Evolutionary conservation across 345 rosid genomes (phyloP), one percentile per base, ranked within the genome.

Genomic region (Populus simonii): DNA sequence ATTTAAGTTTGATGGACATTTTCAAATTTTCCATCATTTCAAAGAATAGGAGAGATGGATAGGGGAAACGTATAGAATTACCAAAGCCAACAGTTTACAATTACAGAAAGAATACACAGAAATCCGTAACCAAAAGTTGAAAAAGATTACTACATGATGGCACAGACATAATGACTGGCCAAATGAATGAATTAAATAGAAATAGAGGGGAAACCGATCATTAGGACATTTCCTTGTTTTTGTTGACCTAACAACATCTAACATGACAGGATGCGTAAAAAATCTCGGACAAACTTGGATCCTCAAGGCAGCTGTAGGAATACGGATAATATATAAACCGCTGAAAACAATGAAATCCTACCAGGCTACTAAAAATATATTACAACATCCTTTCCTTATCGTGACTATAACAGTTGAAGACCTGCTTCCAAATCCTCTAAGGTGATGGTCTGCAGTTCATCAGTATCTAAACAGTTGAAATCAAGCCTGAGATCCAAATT

Each of bases 401-500:
- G 2, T n/a, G 67, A 22, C 22, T 22, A 80, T 72, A 93, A 73
- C 81, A 89, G 82, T 75, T 66, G 81, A 79, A 92, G 87, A 2
- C 97, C 93, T 0, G 88, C 94, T 83, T 89, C 86, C 70, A 96
- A 77, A 86, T 96, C 99, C 82, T 89, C 91, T 66, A 92, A 74
- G 57, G 85, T 89, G 78, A 96, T 85, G 9, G 97, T 91, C 15
- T 85, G 75, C 76, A 96, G 88, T 79, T 91, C 94, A 36, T 90
- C 92, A 0, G 86, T 71, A 73, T 94, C 94, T 57, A 92, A 78
- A 79, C 98, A 94, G 75, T 94, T 95, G 23, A 94, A 90, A 84
- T 83, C 88, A 31, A 96, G 93, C 77, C 98, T 82, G 57, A 92
- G 90, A 80, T 96, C 98, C 68, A 96, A 88, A 80, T 85, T 89